Evolutionary conservation across 306 rosid genomes (phyloP).

Genomic region (Vigna hirtella): DNA sequence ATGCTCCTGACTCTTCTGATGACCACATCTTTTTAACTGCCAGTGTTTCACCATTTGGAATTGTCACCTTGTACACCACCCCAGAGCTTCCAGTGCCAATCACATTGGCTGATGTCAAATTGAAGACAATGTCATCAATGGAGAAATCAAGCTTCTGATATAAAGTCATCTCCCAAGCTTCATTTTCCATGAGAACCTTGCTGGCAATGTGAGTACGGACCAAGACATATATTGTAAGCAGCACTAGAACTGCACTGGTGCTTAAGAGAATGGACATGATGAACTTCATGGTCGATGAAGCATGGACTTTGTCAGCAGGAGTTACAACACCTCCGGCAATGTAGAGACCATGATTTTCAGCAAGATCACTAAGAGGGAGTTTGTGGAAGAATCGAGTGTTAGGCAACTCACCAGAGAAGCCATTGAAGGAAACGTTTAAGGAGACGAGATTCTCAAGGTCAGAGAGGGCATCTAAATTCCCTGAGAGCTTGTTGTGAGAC

Average conservation of each 20-base stretch:
- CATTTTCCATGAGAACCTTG: constrained; percentile 53
- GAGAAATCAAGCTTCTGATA: constrained; percentile 86
- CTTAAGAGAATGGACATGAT: constrained; percentile 69
- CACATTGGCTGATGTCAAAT: constrained; percentile 79
- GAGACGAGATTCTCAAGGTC: constrained; percentile 81
- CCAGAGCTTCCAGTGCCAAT: constrained; percentile 98
- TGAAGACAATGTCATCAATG: constrained; percentile 71
- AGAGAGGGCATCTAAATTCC: constrained; percentile 64
- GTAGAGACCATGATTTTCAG: constrained; percentile 77
- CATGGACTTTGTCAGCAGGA: constrained; percentile 46
- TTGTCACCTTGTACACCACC: constrained; percentile 79
- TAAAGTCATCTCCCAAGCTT: constrained; percentile 77
- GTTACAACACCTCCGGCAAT: constrained; percentile 52
- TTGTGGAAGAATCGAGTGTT: constrained; percentile 79
- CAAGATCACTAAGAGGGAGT: constrained; percentile 72
- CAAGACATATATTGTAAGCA: constrained; percentile 66
- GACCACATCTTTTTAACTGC: constrained; percentile 99
- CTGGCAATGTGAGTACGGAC: constrained; percentile 54
- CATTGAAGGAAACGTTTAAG: constrained; percentile 82
- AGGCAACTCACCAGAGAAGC: constrained; percentile 84
- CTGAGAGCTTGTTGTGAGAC: constrained; percentile 88
- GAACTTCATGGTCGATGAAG: constrained; percentile 60
- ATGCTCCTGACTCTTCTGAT: constrained; percentile 79
- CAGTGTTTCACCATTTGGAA: constrained; percentile 64
- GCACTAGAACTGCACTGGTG: constrained; percentile 62